phyloP scores from a whole-genome alignment of 768 basidiomycete species.

The Cytidiella melzeri region DNA sequence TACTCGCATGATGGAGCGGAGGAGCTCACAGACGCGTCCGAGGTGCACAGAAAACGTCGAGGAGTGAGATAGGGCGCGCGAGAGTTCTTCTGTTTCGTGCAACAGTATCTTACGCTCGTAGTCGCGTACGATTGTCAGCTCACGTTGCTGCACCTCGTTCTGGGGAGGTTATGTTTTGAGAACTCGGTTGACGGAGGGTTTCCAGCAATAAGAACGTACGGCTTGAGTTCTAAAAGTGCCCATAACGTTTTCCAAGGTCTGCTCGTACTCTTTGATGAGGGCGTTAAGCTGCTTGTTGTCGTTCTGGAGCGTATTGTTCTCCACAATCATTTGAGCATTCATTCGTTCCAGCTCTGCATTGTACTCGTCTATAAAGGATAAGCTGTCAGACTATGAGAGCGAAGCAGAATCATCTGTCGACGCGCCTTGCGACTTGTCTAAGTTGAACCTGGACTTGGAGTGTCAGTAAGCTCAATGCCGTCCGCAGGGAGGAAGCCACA shows the following conservation, averaged over 20 bases:
- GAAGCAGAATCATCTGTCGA: background rate
- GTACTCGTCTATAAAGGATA: slow-evolving; percentile 64
- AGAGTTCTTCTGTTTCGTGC: slow-evolving; percentile 62
- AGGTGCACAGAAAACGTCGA: slow-evolving; percentile 65
- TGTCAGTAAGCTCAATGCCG: background rate
- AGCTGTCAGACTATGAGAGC: background rate
- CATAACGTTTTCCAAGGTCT: slow-evolving; percentile 94
- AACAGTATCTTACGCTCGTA: slow-evolving; percentile 83
- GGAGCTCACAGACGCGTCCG: slow-evolving; percentile 57
- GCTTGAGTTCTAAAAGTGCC: slow-evolving; percentile 84
- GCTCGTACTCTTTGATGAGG: slow-evolving; percentile 94
- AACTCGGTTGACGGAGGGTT: too few relatives aligned
- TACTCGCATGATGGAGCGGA: slow-evolving; percentile 65
- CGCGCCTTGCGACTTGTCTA: slow-evolving; percentile 80
- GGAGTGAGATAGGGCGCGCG: slow-evolving; percentile 50
- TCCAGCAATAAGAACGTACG: slow-evolving; percentile 42
- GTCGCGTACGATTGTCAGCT: slow-evolving; percentile 82
- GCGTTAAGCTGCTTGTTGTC: slow-evolving; percentile 94
- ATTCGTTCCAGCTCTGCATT: slow-evolving; percentile 85
- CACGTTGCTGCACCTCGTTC: slow-evolving; percentile 91
- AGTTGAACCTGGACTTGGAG: slow-evolving; percentile 51
- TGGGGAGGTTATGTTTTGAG: too few relatives aligned
- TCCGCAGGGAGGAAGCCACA: background rate
- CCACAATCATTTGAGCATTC: slow-evolving; percentile 69
- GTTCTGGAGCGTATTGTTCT: slow-evolving; percentile 81